Evolutionary conservation across 1,284 basidiomycete genomes (phyloP).

Genomic region (Mycena sp.): DNA sequence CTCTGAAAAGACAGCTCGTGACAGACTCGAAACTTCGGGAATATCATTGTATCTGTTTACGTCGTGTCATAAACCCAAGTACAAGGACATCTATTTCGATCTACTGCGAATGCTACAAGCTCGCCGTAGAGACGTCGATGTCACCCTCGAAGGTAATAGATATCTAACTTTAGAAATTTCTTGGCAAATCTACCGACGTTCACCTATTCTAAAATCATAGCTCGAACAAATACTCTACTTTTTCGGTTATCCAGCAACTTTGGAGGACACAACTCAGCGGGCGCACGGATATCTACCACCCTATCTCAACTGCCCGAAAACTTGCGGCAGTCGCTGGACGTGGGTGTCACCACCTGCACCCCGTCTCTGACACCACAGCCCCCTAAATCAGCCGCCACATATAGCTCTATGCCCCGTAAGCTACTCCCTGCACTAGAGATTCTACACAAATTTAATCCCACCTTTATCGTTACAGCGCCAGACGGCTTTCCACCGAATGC

Average conservation of each 20-base stretch:
- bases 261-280: not conserved
- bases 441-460: not conserved
- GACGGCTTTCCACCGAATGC: slow-evolving; percentile 20
- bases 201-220: slow-evolving; percentile 3
- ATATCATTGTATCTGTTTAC: slow-evolving; percentile 24
- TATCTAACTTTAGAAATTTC: not conserved
- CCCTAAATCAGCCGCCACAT: not conserved
- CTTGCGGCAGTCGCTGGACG: not conserved
- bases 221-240: slow-evolving; percentile 18
- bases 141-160: slow-evolving; percentile 14
- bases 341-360: slow-evolving; percentile 14
- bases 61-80: slow-evolving; percentile 14
- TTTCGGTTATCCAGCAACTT: slow-evolving; percentile 25
- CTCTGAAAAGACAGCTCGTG: slow-evolving; percentile 19
- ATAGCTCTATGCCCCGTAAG: slow-evolving; percentile 25
- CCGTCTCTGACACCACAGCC: slow-evolving; percentile 8
- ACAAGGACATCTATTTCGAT: slow-evolving; percentile 21
- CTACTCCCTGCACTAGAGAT: not conserved
- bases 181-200: not conserved
- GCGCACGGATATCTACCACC: not conserved
- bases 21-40: slow-evolving; percentile 27
- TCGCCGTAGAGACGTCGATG: slow-evolving; percentile 20
- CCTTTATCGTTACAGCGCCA: slow-evolving; percentile 5
- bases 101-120: slow-evolving; percentile 23
- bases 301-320: slow-evolving; percentile 2